Evolutionary conservation across 2,329 filamentous ascomycete genomes (phyloP).

Genomic region (Ophiostoma sp.): DNA sequence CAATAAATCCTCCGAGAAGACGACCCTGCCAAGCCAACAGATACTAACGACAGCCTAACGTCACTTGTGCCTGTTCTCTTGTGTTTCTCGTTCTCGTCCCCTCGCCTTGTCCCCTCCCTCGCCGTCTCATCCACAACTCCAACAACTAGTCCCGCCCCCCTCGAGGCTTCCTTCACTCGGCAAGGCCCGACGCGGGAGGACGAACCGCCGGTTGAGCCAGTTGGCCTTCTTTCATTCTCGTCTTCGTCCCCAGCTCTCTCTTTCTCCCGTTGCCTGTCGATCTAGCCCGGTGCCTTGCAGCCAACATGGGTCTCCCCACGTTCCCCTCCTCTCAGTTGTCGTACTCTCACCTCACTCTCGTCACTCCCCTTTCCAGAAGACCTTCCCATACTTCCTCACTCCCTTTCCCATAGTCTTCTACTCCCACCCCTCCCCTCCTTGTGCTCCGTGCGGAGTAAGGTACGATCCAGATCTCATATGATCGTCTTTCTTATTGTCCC

Average conservation of each 20-base stretch:
- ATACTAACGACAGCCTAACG: neutral
- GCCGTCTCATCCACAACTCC: neutral
- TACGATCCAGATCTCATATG: slow-evolving; percentile 13
- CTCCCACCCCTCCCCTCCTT: neutral
- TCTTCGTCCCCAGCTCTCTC: neutral
- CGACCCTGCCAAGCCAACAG: neutral
- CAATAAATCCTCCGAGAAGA: neutral
- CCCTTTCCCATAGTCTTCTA: neutral
- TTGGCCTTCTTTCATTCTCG: neutral
- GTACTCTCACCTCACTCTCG: neutral
- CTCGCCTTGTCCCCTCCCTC: neutral
- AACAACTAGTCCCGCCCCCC: neutral
- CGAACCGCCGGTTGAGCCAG: neutral
- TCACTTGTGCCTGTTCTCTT: neutral
- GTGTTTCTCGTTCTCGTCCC: neutral
- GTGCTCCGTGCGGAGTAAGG: slow-evolving; percentile 7
- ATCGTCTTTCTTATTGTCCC: neutral
- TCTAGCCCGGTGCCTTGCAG: slow-evolving; percentile 12
- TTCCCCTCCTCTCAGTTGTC: neutral
- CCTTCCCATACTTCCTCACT: neutral
- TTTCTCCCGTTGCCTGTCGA: neutral
- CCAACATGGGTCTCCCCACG: slow-evolving; percentile 1
- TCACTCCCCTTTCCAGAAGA: neutral
- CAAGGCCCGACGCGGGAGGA: slow-evolving; percentile 8
- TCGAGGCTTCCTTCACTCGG: neutral